Conservation (phyloP, 2,329 filamentous ascomycete species). For the Leptographium procerum region DNA sequence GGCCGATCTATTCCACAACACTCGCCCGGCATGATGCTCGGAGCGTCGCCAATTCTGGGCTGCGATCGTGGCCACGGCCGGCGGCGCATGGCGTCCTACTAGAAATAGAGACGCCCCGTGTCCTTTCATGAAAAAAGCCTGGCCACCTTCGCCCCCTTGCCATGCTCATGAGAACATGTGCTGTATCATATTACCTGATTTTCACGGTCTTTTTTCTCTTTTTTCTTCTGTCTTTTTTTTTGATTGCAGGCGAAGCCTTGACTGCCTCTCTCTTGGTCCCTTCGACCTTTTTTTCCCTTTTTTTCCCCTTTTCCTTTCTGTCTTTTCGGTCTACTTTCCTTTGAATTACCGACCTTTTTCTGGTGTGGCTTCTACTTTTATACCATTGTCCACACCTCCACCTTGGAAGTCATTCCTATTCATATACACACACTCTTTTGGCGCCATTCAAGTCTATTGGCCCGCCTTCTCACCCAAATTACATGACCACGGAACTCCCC, state of each 20-base stretch:
- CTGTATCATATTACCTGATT: neutral
- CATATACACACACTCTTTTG: neutral
- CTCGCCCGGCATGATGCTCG: constrained; percentile 31
- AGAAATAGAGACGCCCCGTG: neutral
- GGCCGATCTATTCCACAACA: constrained; percentile 26
- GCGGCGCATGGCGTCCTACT: constrained; percentile 52
- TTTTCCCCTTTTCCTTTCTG: neutral
- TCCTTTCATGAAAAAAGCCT: neutral
- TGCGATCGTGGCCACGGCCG: constrained; percentile 39
- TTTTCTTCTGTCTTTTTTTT: neutral
- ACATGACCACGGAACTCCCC: too few species aligned
- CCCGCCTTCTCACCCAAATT: too few species aligned
- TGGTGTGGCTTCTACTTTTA: neutral
- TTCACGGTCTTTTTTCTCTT: neutral
- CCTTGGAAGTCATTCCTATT: neutral
- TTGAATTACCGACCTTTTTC: neutral
- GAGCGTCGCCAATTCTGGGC: constrained; percentile 29
- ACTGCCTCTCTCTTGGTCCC: too few species aligned
- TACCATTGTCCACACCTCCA: neutral
- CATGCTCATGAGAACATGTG: neutral
- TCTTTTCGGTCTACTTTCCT: neutral
- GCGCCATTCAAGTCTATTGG: neutral
- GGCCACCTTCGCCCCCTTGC: neutral
- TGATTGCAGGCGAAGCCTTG: too few species aligned
- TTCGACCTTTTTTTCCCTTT: neutral